Percentiles rank a stretch among this genome's conserved stretches.
Evolutionary conservation across 129 eudicot genomes (phyloP).

Genomic region (Scalesia atractyloides): DNA sequence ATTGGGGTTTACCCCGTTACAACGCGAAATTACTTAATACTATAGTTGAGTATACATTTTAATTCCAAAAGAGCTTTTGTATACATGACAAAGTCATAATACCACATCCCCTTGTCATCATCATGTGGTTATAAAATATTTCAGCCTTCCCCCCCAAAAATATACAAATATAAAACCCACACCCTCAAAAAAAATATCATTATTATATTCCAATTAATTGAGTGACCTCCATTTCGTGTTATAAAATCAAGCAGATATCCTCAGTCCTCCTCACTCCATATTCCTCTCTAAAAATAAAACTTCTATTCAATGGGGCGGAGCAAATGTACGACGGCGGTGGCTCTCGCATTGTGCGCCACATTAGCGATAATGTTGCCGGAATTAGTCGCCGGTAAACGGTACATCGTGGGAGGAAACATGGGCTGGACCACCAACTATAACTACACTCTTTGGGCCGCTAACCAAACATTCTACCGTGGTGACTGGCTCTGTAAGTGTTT

Average conservation of each 20-base stretch:
- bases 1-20: too few relatives aligned
- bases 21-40: too few relatives aligned
- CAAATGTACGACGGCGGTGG: constrained; percentile 36
- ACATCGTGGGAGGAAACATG: constrained; percentile 51
- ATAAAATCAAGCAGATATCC: constrained; percentile 21
- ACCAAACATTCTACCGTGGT: constrained; percentile 58
- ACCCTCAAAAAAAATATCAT: neutral
- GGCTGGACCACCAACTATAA: constrained; percentile 70
- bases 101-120: neutral
- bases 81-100: neutral
- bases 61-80: too few relatives aligned
- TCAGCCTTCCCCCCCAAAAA: neutral
- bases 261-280: constrained; percentile 8
- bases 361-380: constrained; percentile 53
- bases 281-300: constrained; percentile 11
- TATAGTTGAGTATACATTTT: too few relatives aligned
- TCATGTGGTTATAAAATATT: neutral
- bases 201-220: constrained; percentile 8
- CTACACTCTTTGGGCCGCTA: constrained; percentile 71
- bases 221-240: constrained; percentile 30
- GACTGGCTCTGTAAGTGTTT: constrained; percentile 80
- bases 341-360: constrained; percentile 34
- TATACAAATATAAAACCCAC: neutral
- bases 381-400: constrained; percentile 49
- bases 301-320: constrained; percentile 46